phyloP scores from a whole-genome alignment of 2,329 filamentous ascomycete species.

The Sporothrix brunneoviolacea region DNA sequence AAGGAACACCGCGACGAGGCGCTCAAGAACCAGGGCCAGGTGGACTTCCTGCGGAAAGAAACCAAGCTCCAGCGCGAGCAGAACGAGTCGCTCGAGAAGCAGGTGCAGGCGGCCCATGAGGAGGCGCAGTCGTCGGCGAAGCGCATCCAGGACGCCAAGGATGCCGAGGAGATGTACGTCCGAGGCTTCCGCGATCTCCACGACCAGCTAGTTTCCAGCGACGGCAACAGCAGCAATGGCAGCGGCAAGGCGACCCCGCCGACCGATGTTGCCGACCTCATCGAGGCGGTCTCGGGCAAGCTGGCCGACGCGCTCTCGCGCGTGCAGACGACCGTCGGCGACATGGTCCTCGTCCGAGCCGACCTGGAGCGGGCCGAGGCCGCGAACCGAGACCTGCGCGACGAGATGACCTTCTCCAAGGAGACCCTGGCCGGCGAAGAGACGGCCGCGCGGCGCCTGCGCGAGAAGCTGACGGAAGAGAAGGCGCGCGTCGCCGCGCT shows the following conservation, averaged over 20 bases:
- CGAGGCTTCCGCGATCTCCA: constrained; percentile 53
- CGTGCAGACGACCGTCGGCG: constrained; percentile 52
- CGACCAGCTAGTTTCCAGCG: constrained; percentile 48
- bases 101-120: constrained; percentile 50
- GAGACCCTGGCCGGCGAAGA: constrained; percentile 47
- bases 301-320: constrained; percentile 55
- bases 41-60: constrained; percentile 57
- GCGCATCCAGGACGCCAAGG: constrained; percentile 44
- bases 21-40: constrained; percentile 54
- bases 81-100: constrained; percentile 50
- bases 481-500: constrained; percentile 48
- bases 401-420: constrained; percentile 48
- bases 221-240: constrained; percentile 17
- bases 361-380: constrained; percentile 56
- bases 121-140: constrained; percentile 45
- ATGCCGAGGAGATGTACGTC: constrained; percentile 45
- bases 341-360: constrained; percentile 51
- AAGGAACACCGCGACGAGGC: constrained; percentile 51
- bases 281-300: constrained; percentile 52
- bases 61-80: constrained; percentile 52
- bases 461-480: constrained; percentile 47
- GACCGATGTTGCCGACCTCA: constrained; percentile 49
- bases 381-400: constrained; percentile 48
- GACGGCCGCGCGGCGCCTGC: constrained; percentile 42
- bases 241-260: constrained; percentile 35